Conservation (phyloP, 805 yeast species). For the Metschnikowia amazonensis region DNA sequence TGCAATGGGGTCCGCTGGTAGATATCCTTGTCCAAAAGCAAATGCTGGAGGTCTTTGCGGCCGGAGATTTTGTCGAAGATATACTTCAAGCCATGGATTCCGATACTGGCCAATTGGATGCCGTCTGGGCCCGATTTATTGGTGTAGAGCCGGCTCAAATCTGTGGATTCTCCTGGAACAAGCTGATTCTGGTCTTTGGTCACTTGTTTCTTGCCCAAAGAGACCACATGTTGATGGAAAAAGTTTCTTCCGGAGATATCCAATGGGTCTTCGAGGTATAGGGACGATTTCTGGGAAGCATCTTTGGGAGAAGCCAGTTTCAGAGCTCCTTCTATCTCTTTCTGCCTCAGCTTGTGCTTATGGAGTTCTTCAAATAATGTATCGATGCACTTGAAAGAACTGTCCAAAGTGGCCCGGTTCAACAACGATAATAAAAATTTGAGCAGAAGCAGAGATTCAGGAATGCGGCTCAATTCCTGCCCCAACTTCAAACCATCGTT, state of each 20-base stretch:
- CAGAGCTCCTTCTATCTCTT: too few species aligned
- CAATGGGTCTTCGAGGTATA: slow-evolving; percentile 37
- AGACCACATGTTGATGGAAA: slow-evolving; percentile 77
- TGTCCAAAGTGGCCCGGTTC: slow-evolving; percentile 58
- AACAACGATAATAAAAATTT: slow-evolving; percentile 57
- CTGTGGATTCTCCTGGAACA: slow-evolving; percentile 38
- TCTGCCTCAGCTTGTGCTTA: slow-evolving; percentile 1
- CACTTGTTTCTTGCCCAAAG: slow-evolving; percentile 62
- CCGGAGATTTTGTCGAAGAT: slow-evolving; percentile 48
- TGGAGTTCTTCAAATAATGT: slow-evolving; percentile 30
- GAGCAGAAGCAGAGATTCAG: slow-evolving; percentile 45
- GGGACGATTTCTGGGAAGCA: neutral
- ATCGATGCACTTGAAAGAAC: slow-evolving; percentile 56
- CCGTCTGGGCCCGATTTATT: slow-evolving; percentile 48
- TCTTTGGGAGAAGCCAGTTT: too few species aligned
- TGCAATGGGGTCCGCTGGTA: slow-evolving; percentile 84
- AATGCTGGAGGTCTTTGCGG: slow-evolving; percentile 14
- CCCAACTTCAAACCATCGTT: slow-evolving; percentile 47
- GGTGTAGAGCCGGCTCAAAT: slow-evolving; percentile 24
- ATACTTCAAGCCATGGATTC: slow-evolving; percentile 53
- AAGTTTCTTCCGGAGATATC: slow-evolving; percentile 83
- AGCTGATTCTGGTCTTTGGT: slow-evolving; percentile 37
- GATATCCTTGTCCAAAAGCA: slow-evolving; percentile 63
- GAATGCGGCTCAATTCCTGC: slow-evolving; percentile 35
- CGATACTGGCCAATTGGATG: slow-evolving; percentile 46